Evolutionary conservation across 1,284 basidiomycete genomes (phyloP).

Genomic region (Phylloporus gajari): DNA sequence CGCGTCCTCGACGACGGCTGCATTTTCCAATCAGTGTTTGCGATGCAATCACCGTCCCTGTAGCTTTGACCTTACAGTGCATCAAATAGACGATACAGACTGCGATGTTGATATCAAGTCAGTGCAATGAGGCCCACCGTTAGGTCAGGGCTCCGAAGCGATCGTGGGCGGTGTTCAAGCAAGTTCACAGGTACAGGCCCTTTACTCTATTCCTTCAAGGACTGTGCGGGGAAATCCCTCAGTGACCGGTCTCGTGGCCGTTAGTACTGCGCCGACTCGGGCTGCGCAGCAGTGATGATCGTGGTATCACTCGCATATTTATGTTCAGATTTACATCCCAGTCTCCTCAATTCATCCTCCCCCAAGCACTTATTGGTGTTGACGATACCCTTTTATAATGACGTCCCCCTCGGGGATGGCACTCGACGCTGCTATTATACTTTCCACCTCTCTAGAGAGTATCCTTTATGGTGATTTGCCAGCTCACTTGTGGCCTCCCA

Average conservation of each 20-base stretch:
- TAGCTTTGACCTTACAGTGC: neutral
- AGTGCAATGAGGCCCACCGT: neutral
- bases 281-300: constrained; percentile 1
- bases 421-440: constrained; percentile 28
- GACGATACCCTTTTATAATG: constrained; percentile 7
- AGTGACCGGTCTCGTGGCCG: too few relatives aligned
- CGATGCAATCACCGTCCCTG: neutral
- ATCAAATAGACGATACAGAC: neutral
- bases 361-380: neutral
- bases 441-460: constrained; percentile 34
- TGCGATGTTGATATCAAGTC: neutral
- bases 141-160: neutral
- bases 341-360: neutral
- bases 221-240: too few relatives aligned
- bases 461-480: constrained; percentile 35
- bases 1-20: neutral
- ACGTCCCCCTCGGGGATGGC: constrained; percentile 15
- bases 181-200: too few relatives aligned
- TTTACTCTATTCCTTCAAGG: neutral
- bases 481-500: neutral
- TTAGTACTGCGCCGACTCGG: neutral
- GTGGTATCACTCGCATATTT: neutral
- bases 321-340: neutral
- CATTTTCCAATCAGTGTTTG: too few relatives aligned
- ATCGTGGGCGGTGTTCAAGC: neutral